Evolutionary conservation across 306 rosid genomes (phyloP).

Genomic region (Purshia tridentata): DNA sequence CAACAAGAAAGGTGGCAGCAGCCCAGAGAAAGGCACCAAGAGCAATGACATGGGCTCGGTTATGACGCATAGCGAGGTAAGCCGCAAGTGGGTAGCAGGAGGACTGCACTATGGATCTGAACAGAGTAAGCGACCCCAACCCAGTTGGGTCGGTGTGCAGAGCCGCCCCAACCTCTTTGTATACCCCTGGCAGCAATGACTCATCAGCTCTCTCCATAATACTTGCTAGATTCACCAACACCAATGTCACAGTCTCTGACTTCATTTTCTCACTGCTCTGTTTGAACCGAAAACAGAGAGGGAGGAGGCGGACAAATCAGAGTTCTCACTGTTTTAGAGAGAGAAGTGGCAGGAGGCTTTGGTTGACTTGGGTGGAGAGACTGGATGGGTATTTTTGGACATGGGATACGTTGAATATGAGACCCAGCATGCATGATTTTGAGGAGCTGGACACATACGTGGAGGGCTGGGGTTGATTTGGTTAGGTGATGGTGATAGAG

Average conservation of each 20-base stretch:
- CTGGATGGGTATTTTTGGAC: too few species aligned
- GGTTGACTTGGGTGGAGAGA: not conserved
- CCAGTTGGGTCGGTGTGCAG: conserved; percentile 69
- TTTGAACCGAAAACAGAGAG: not conserved
- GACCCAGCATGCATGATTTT: too few species aligned
- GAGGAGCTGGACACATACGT: too few species aligned
- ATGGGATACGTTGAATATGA: too few species aligned
- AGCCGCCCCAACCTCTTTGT: conserved; percentile 63
- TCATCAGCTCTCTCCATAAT: conserved; percentile 74
- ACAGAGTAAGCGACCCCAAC: conserved; percentile 65
- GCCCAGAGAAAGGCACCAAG: conserved; percentile 72
- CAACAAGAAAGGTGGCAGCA: conserved; percentile 63
- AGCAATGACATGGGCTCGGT: conserved; percentile 64
- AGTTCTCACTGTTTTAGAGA: not conserved
- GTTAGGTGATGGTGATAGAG: too few species aligned
- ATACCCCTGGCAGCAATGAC: conserved; percentile 67
- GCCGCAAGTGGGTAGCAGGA: conserved; percentile 67
- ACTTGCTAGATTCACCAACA: conserved; percentile 60
- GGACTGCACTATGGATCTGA: conserved; percentile 64
- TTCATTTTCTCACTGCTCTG: conserved; percentile 39
- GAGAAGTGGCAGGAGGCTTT: not conserved
- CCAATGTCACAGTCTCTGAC: conserved; percentile 47
- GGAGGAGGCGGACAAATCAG: not conserved
- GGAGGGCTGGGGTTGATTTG: too few species aligned
- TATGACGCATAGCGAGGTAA: conserved; percentile 58